A percentile compares a stretch with the other conserved stretches of the same genome.
Conservation (phyloP, 2,329 filamentous ascomycete genomes). For the Colletotrichum cordylinicola region DNA sequence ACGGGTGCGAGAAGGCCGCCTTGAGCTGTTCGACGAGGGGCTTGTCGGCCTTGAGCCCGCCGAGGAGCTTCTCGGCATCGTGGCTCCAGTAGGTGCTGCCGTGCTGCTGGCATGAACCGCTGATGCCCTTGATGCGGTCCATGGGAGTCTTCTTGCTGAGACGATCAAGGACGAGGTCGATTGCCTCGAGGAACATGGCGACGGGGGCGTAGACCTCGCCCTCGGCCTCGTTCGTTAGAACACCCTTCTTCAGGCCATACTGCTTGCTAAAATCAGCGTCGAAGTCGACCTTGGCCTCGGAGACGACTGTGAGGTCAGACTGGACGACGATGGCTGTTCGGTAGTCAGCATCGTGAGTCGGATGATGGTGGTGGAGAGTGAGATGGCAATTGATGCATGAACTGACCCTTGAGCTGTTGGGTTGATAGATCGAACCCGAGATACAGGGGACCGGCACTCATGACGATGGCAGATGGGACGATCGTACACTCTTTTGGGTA, state of each 20-base stretch:
- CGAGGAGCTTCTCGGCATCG: slow-evolving; percentile 70
- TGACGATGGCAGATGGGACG: not conserved
- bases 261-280: slow-evolving; percentile 78
- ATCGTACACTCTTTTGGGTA: not conserved
- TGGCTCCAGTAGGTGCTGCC: slow-evolving; percentile 93
- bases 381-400: not conserved
- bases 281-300: slow-evolving; percentile 93
- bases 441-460: slow-evolving; percentile 67
- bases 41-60: slow-evolving; percentile 62
- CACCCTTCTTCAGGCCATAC: slow-evolving; percentile 87
- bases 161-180: slow-evolving; percentile 82
- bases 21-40: slow-evolving; percentile 75
- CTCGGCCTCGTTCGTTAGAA: slow-evolving; percentile 80
- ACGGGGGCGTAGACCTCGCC: slow-evolving; percentile 93
- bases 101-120: slow-evolving; percentile 95
- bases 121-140: slow-evolving; percentile 77
- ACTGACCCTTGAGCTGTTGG: slow-evolving; percentile 88
- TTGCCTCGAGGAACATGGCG: slow-evolving; percentile 90
- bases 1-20: slow-evolving; percentile 79
- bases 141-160: slow-evolving; percentile 72
- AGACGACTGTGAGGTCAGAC: slow-evolving; percentile 79
- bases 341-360: not conserved
- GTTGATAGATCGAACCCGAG: slow-evolving; percentile 96
- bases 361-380: not conserved
- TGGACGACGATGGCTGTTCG: slow-evolving; percentile 78